Evolutionary conservation across 2,329 filamentous ascomycete species (phyloP).

Genomic region (Leptographium wingfieldii): DNA sequence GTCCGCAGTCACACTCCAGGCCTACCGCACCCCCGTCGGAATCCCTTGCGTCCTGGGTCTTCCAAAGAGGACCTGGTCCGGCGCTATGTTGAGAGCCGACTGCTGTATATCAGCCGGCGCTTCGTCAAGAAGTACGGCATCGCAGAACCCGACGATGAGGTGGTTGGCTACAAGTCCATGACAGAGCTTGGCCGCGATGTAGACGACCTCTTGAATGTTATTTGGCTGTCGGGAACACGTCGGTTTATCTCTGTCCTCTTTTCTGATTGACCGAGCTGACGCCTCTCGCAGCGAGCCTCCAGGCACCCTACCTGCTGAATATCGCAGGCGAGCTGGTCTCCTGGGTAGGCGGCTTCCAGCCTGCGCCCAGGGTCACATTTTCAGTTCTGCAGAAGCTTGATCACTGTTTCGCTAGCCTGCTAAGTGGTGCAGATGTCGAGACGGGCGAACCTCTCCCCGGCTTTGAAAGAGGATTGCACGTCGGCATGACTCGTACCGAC

Average conservation of each 20-base stretch:
- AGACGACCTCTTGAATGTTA: conserved; percentile 60
- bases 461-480: conserved; percentile 44
- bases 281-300: conserved; percentile 48
- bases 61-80: conserved; percentile 48
- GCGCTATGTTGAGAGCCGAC: conserved; percentile 40
- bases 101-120: conserved; percentile 41
- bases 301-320: conserved; percentile 73
- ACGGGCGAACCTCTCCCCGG: conserved; percentile 56
- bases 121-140: conserved; percentile 47
- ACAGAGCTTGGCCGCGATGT: conserved; percentile 61
- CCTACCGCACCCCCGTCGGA: conserved; percentile 43
- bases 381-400: conserved; percentile 65
- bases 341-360: conserved; percentile 60
- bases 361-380: conserved; percentile 57
- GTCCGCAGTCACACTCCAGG: conserved; percentile 7
- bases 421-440: conserved; percentile 54
- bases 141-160: conserved; percentile 31
- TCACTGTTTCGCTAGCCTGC: conserved; percentile 64
- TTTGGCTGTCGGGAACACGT: conserved; percentile 86
- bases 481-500: conserved; percentile 64
- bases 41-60: conserved; percentile 41
- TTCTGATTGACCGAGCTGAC: not conserved
- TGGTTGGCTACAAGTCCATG: conserved; percentile 46
- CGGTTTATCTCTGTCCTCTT: conserved; percentile 20
- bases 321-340: conserved; percentile 61